Conservation (phyloP, 140 eudicot species). For the Anethum foeniculum region DNA sequence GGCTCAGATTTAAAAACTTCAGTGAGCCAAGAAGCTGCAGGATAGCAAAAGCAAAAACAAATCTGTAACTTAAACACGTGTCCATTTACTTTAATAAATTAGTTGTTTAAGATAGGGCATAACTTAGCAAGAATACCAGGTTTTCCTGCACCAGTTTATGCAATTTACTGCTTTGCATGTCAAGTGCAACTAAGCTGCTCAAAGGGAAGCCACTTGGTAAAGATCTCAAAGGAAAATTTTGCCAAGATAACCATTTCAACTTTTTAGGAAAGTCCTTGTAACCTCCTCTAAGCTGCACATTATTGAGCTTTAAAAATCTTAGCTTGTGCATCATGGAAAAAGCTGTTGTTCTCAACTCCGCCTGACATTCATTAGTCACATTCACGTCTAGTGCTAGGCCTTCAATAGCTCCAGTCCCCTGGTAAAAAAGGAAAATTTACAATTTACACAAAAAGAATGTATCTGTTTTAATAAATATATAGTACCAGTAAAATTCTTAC, state of each 20-base stretch:
- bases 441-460: too few relatives aligned
- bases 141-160: neutral
- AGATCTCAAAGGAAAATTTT: too few relatives aligned
- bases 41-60: neutral
- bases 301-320: conserved; percentile 14
- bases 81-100: too few relatives aligned
- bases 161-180: conserved; percentile 15
- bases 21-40: conserved; percentile 4
- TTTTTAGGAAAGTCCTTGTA: conserved; percentile 5
- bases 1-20: conserved; percentile 15
- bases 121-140: neutral
- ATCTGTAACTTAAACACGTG: too few relatives aligned
- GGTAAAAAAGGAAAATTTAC: neutral
- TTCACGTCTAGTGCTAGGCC: neutral
- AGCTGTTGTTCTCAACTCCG: neutral
- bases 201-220: conserved; percentile 2
- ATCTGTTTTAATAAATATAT: too few relatives aligned
- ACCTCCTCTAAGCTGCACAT: conserved; percentile 10
- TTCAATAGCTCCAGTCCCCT: conserved; percentile 8
- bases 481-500: too few relatives aligned
- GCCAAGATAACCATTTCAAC: too few relatives aligned
- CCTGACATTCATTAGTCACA: neutral
- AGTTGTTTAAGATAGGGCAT: too few relatives aligned
- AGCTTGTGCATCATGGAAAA: conserved; percentile 13
- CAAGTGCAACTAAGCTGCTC: conserved; percentile 11